Evolutionary conservation across 768 basidiomycete genomes (phyloP), one percentile per base, ranked within the genome.

Genomic region (Calocybe gangraenosa): DNA sequence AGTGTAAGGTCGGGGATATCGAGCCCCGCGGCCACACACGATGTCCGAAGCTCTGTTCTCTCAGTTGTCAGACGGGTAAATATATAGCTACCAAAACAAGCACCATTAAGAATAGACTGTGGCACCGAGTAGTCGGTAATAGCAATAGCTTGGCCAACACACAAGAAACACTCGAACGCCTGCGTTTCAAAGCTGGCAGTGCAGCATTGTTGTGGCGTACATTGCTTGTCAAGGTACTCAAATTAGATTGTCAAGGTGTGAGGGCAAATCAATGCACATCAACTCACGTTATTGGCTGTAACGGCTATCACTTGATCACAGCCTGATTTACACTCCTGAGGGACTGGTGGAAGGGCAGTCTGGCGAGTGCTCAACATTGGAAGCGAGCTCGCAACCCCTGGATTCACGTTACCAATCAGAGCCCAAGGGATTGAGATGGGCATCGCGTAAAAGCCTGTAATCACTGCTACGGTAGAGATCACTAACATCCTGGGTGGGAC

Each of bases 111-210:
- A 15, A 51, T 54, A 40, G 40, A 32, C 39, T 73, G 70, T 0
- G 58, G 53, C 1, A 42, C 11, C 5, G 60, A 43, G 38, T 51
- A 74, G 46, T 67, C 58, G n/a, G 59, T 58, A 3, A 52, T 40
- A 11, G 25, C 45, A 22, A 57, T 17, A 2, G 61, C 58, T 10
- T 21, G 35, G 21, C 42, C 48, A 62, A 69, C 44, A 45, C 76
- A 78, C 3, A 56, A 28, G 49, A 74, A 57, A 48, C 76, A 78
- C 35, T 66, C 56, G 57, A 64, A 74, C 52, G 69, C 74, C 3
- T 49, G 43, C 0, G 52, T 59, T 46, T 70, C 65, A 45, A 75
- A 78, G 4, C 48, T 51, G 9, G 58, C 45, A 4, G 66, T 59
- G 53, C 76, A 78, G 44, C 75, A 78, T 20, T 51, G 37, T 7